These are phyloP conservation scores for Cryptosporidium baileyi DNA, from an alignment of 169 alveolate species.

Conservation along the genomic window DNA sequence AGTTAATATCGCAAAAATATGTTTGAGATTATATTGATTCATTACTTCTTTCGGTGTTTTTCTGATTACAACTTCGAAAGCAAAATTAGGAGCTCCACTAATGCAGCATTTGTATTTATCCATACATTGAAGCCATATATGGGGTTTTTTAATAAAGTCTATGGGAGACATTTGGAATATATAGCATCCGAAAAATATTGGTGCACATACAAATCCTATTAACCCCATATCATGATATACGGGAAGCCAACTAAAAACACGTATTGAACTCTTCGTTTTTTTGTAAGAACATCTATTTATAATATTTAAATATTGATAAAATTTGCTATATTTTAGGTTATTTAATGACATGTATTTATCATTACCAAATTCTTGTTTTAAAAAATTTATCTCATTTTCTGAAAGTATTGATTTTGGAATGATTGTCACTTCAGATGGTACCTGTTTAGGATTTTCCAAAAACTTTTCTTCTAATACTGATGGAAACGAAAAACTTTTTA, in stretches of 20 bases:
- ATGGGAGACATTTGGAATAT: constrained; percentile 79
- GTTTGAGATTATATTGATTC: constrained; percentile 72
- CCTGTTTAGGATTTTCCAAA: not conserved
- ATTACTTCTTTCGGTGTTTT: constrained; percentile 73
- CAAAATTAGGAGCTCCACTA: constrained; percentile 81
- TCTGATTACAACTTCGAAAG: constrained; percentile 76
- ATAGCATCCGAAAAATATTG: constrained; percentile 74
- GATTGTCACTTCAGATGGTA: not conserved
- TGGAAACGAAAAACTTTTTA: constrained; percentile 41
- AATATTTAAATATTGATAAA: not conserved
- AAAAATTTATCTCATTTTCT: not conserved
- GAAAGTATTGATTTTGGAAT: not conserved
- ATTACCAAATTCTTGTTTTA: constrained; percentile 16
- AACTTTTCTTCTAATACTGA: constrained; percentile 6
- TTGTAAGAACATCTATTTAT: not conserved
- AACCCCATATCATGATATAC: constrained; percentile 76
- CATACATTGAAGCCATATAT: constrained; percentile 78
- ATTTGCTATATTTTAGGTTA: constrained; percentile 24
- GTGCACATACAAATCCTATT: constrained; percentile 77
- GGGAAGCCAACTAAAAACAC: constrained; percentile 71
- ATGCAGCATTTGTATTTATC: constrained; percentile 73
- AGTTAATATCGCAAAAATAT: constrained; percentile 72
- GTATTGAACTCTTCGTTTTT: not conserved
- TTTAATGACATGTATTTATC: constrained; percentile 6
- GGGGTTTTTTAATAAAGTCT: constrained; percentile 77